Evolutionary conservation across 495 filamentous ascomycete genomes (phyloP).

Genomic region (Penicillium maclennaniae): DNA sequence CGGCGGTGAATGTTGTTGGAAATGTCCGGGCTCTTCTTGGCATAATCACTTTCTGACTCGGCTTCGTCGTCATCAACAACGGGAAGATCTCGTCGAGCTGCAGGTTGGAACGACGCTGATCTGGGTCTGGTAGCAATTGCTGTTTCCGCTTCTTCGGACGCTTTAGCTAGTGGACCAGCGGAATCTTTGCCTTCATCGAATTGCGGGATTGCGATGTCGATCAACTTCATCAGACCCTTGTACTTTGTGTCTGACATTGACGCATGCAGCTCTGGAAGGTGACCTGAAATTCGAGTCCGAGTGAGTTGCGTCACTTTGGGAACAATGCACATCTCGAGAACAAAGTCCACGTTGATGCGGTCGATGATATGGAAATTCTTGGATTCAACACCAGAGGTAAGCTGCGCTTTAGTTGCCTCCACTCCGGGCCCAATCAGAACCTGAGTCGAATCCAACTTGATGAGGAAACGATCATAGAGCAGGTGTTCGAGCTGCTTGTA

Average conservation of each 20-base stretch:
- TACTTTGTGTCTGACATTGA: conserved; percentile 93
- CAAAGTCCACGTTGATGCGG: conserved; percentile 93
- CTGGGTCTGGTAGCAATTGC: conserved; percentile 39
- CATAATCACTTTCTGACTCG: conserved; percentile 56
- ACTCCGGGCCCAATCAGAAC: conserved; percentile 93
- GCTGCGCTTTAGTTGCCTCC: conserved; percentile 81
- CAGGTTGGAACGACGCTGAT: conserved; percentile 61
- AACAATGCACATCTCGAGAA: conserved; percentile 85
- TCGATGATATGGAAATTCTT: conserved; percentile 88
- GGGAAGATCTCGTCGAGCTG: conserved; percentile 66
- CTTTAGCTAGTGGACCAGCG: conserved; percentile 18
- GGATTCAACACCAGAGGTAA: conserved; percentile 62
- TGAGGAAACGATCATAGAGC: conserved; percentile 92
- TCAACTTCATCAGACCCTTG: conserved; percentile 90
- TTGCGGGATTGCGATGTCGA: conserved; percentile 90
- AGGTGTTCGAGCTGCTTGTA: conserved; percentile 79
- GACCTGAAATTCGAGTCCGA: conserved; percentile 83
- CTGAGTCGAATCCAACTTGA: conserved; percentile 91
- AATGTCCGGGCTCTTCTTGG: conserved; percentile 52
- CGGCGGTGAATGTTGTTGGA: conserved; percentile 72
- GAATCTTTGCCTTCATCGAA: conserved; percentile 54
- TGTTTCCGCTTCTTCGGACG: conserved; percentile 20
- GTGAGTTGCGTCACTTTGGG: conserved; percentile 93
- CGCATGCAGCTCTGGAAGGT: conserved; percentile 87
- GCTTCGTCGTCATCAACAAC: conserved; percentile 74